Base-by-base conservation (phyloP, 345 rosid genomes). In the Eucalyptus urophylla region DNA sequence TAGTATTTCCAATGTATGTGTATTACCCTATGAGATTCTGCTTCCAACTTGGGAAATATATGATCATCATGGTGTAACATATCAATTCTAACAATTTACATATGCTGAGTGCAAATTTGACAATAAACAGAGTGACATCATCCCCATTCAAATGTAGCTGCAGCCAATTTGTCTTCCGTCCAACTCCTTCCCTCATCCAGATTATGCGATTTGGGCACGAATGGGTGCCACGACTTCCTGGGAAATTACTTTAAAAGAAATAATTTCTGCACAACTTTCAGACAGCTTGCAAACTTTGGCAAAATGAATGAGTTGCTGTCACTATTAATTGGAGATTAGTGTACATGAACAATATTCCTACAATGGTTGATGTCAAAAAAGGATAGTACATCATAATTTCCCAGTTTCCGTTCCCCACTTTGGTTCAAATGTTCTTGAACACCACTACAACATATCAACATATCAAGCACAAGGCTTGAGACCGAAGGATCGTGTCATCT, bases 391-490 rank as follows among this genome's bases (percentile, higher is more conserved):
- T 56, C 56, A 27, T 56, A 89, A 51, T 44, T 24, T 89, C 54
- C 83, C 47, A 76, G 83, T 37, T 44, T 11, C 45, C 47, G 24
- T 49, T 58, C 88, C 16, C 88, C 29, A 43, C 17, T 85, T 80
- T 88, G 87, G 96, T 96, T 96, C 99, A 97, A 95, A 93, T 92
- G 96, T 88, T 94, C 97, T 95, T 97, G 99, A 97, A 97, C 98
- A 86, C 12, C 22, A 8, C 47, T 40, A 49, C 72, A 44, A 44
- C 49, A 40, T 40, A 29, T 33, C 81, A 44, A 31, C 31, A 44
- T 33, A 44, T 31, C 37, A 43, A 53, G 10, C 40, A 27, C 60
- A 25, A 8, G 65, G 31, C 86, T 24, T 25, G 13, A 40, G 47
- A 72, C 45, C 24, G 29, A 21, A 76, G 47, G 29, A 6, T 50